phyloP scores from a whole-genome alignment of 192 early-diverging fungal genomes.

The Entomortierella lignicola region DNA sequence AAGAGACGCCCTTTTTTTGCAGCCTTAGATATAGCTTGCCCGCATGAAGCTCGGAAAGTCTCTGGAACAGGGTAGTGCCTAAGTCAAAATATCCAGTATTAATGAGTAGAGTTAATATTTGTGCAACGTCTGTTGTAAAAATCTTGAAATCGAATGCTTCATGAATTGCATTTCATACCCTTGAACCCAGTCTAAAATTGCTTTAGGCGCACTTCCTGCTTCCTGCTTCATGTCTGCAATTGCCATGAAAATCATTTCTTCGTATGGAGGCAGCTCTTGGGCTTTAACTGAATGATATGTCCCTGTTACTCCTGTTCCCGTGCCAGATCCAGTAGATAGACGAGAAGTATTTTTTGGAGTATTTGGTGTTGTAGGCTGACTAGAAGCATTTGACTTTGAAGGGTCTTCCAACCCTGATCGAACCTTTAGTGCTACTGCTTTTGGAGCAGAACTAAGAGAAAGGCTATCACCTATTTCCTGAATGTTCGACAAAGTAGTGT shows the following conservation, averaged over 20 bases:
- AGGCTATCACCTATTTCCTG: neutral
- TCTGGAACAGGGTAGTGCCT: constrained; percentile 60
- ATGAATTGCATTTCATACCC: constrained; percentile 26
- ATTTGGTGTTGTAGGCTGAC: constrained; percentile 28
- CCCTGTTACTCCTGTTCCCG: constrained; percentile 12
- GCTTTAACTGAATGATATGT: constrained; percentile 29
- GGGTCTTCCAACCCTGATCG: neutral
- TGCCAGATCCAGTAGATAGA: constrained; percentile 8
- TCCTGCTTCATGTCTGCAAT: constrained; percentile 53
- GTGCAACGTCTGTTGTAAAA: neutral
- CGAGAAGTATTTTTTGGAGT: constrained; percentile 7
- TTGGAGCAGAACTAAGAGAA: neutral
- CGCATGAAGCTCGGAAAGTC: constrained; percentile 57
- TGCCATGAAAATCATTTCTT: constrained; percentile 66
- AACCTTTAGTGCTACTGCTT: neutral
- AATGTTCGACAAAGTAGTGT: neutral
- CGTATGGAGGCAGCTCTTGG: constrained; percentile 59
- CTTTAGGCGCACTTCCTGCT: constrained; percentile 55
- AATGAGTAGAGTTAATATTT: neutral
- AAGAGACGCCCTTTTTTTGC: constrained; percentile 60
- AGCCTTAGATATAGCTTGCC: constrained; percentile 61
- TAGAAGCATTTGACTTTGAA: neutral
- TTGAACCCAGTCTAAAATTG: constrained; percentile 60
- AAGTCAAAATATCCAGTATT: neutral
- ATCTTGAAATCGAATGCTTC: neutral